phyloP scores from a whole-genome alignment of 2,329 filamentous ascomycete genomes.

The Diaporthe citrichinensis region DNA sequence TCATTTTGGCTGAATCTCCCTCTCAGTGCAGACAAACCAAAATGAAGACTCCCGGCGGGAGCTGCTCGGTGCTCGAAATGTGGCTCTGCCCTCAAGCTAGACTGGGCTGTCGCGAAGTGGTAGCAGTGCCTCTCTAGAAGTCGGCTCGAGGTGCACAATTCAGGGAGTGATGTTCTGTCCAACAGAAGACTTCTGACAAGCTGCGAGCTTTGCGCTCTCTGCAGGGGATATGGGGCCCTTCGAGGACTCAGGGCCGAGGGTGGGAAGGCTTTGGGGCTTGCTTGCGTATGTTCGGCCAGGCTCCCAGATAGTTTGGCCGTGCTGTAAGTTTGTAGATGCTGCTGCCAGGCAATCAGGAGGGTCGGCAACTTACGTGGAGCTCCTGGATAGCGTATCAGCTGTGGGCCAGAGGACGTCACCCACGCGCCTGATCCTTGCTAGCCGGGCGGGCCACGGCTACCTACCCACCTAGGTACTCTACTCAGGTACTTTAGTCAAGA shows the following conservation, averaged over 20 bases:
- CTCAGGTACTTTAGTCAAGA: background rate
- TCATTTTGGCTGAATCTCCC: conserved; percentile 28
- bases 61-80: background rate
- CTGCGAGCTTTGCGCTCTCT: conserved; percentile 5
- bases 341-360: conserved; percentile 9
- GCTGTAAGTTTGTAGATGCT: background rate
- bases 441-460: conserved; percentile 14
- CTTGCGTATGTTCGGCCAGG: conserved; percentile 32
- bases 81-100: conserved; percentile 4
- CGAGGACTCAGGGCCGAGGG: background rate
- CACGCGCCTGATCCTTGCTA: conserved; percentile 35
- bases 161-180: background rate
- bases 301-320: conserved; percentile 22
- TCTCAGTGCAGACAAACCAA: background rate
- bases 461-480: too few relatives aligned
- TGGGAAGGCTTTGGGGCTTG: background rate
- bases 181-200: background rate
- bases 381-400: conserved; percentile 37
- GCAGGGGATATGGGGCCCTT: conserved; percentile 3
- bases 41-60: background rate
- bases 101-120: conserved; percentile 5
- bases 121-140: background rate
- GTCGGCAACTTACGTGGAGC: conserved; percentile 39
- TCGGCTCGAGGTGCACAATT: background rate
- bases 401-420: conserved; percentile 39